These are phyloP conservation scores for Lactarius deliciosus DNA, from an alignment of 768 basidiomycete species.

Conservation along the genomic window DNA sequence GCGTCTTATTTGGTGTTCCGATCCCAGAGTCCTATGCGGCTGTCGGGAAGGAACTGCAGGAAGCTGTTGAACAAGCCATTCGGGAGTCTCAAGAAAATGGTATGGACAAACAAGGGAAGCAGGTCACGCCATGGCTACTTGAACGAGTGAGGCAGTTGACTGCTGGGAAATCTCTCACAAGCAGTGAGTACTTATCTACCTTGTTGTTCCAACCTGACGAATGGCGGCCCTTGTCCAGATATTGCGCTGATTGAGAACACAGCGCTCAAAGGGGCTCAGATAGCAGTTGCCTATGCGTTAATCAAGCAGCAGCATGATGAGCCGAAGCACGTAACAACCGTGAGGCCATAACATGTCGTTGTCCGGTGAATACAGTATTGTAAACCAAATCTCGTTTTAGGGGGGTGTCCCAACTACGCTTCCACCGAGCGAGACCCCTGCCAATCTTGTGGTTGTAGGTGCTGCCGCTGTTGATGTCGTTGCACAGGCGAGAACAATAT, in stretches of 20 bases:
- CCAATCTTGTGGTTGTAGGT: constrained; percentile 72
- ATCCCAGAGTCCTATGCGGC: constrained; percentile 77
- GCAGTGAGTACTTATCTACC: constrained; percentile 48
- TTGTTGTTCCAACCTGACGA: neutral
- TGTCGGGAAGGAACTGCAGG: constrained; percentile 67
- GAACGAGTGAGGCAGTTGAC: constrained; percentile 80
- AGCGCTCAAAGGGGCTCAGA: constrained; percentile 72
- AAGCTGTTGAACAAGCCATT: constrained; percentile 81
- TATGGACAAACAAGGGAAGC: constrained; percentile 77
- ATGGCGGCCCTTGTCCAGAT: constrained; percentile 45
- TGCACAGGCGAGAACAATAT: constrained; percentile 44
- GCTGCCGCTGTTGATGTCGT: constrained; percentile 90
- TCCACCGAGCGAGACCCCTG: constrained; percentile 27
- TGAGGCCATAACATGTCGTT: constrained; percentile 7
- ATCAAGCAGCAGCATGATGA: constrained; percentile 13
- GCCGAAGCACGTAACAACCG: constrained; percentile 15
- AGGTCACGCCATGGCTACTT: constrained; percentile 93
- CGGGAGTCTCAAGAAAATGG: constrained; percentile 80
- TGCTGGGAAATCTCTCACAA: constrained; percentile 66
- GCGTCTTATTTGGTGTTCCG: constrained; percentile 83
- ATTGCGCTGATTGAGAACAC: constrained; percentile 89
- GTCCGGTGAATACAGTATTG: neutral
- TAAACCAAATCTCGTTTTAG: constrained; percentile 11
- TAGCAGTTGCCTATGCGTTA: constrained; percentile 75
- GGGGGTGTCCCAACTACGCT: neutral